Evolutionary conservation across 768 basidiomycete genomes (phyloP).

Genomic region (Serendipita sp.): DNA sequence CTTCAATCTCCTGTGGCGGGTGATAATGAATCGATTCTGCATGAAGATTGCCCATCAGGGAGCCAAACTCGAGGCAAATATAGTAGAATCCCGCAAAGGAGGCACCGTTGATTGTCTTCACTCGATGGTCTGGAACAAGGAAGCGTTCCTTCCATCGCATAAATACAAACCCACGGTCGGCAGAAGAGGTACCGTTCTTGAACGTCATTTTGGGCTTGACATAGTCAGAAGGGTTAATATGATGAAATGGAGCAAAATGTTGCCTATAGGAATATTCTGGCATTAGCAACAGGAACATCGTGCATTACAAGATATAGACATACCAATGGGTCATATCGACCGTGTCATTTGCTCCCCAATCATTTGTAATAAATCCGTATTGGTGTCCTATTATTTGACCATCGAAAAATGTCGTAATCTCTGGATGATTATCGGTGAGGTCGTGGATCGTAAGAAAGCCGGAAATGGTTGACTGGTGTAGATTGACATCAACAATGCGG

Average conservation of each 20-base stretch:
- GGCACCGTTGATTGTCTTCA: conserved; percentile 86
- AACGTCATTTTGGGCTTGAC: conserved; percentile 65
- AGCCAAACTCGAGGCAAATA: conserved; percentile 84
- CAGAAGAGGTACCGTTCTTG: conserved; percentile 27
- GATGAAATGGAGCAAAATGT: neutral
- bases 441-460: conserved; percentile 90
- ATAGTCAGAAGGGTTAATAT: conserved; percentile 30
- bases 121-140: conserved; percentile 85
- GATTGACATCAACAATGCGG: conserved; percentile 85
- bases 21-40: conserved; percentile 18
- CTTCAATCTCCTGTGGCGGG: conserved; percentile 24
- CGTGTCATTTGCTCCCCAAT: conserved; percentile 80
- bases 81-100: conserved; percentile 96
- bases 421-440: conserved; percentile 86
- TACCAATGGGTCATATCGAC: conserved; percentile 92
- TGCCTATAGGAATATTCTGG: neutral
- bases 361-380: conserved; percentile 79
- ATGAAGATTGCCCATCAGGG: conserved; percentile 25
- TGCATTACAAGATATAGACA: neutral
- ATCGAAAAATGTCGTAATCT: conserved; percentile 91
- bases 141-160: conserved; percentile 97
- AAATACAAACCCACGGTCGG: conserved; percentile 36
- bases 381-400: conserved; percentile 88
- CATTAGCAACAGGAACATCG: neutral
- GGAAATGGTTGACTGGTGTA: conserved; percentile 67